Evolutionary conservation across 2,329 filamentous ascomycete genomes (phyloP).

Genomic region (Tolypocladium nubicola): DNA sequence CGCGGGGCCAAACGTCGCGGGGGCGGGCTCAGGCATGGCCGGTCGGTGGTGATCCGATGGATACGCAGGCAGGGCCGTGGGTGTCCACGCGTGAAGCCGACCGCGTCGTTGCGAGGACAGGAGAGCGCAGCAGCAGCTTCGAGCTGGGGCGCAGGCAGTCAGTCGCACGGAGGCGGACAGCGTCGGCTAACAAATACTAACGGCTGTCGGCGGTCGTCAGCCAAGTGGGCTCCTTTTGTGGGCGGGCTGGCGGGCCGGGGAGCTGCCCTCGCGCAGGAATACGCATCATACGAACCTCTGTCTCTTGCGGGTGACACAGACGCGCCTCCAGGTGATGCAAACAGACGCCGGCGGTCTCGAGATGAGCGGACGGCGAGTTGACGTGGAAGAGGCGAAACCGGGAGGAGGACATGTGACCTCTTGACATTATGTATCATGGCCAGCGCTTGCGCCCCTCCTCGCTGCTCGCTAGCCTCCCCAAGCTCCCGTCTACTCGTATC

Average conservation of each 20-base stretch:
- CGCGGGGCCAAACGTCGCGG: conserved; percentile 9
- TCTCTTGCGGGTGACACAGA: neutral
- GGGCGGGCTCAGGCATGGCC: conserved; percentile 15
- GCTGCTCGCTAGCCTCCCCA: neutral
- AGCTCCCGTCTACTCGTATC: neutral
- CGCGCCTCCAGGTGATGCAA: no score
- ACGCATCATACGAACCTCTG: neutral
- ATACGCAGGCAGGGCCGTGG: neutral
- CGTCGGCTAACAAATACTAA: neutral
- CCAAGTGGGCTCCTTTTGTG: neutral
- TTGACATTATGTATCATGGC: neutral
- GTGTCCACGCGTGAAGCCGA: neutral
- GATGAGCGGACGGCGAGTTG: neutral
- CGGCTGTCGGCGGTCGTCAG: neutral
- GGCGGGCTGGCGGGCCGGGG: neutral
- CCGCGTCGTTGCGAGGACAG: neutral
- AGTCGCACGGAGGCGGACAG: neutral
- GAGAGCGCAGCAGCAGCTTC: neutral
- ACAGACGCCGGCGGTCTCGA: neutral
- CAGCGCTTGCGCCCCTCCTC: neutral
- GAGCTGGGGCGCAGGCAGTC: neutral
- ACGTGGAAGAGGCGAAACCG: neutral
- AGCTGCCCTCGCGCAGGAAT: neutral
- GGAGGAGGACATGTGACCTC: neutral
- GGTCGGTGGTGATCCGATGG: neutral